These are phyloP conservation scores for Prunus dulcis DNA, from an alignment of 306 rosid genomes.

Conservation along the genomic window DNA sequence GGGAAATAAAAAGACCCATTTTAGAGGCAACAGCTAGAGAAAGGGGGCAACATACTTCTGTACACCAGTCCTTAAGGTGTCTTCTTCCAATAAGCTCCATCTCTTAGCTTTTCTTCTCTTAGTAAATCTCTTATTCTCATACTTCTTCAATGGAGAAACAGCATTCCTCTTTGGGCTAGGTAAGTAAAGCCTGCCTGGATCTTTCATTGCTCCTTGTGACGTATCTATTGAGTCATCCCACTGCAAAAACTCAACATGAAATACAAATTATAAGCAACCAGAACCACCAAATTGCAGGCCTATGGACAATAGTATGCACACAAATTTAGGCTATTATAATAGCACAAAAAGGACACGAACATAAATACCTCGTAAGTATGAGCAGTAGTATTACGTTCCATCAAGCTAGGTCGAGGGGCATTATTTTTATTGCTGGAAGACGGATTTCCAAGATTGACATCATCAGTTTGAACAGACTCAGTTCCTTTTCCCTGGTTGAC, in stretches of 20 bases:
- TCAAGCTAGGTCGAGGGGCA: constrained; percentile 37
- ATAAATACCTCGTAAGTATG: constrained; percentile 51
- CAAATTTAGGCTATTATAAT: not conserved
- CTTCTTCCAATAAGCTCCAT: constrained; percentile 79
- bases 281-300: not conserved
- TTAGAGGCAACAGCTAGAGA: not conserved
- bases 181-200: constrained; percentile 21
- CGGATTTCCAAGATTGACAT: constrained; percentile 26
- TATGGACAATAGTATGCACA: not conserved
- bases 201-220: constrained; percentile 15
- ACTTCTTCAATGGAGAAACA: constrained; percentile 46
- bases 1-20: not conserved
- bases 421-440: constrained; percentile 25
- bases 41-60: constrained; percentile 42
- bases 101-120: constrained; percentile 47
- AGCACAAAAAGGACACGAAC: constrained; percentile 14
- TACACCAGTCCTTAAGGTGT: constrained; percentile 59
- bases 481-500: constrained; percentile 23
- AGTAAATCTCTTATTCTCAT: constrained; percentile 10
- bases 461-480: constrained; percentile 27
- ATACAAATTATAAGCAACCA: constrained; percentile 10
- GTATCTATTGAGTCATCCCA: constrained; percentile 68
- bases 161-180: constrained; percentile 40
- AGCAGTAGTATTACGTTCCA: constrained; percentile 57
- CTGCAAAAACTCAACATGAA: constrained; percentile 34